These are phyloP conservation scores for Sonneratia alba DNA, from an alignment of 345 rosid genomes.

Conservation along the genomic window DNA sequence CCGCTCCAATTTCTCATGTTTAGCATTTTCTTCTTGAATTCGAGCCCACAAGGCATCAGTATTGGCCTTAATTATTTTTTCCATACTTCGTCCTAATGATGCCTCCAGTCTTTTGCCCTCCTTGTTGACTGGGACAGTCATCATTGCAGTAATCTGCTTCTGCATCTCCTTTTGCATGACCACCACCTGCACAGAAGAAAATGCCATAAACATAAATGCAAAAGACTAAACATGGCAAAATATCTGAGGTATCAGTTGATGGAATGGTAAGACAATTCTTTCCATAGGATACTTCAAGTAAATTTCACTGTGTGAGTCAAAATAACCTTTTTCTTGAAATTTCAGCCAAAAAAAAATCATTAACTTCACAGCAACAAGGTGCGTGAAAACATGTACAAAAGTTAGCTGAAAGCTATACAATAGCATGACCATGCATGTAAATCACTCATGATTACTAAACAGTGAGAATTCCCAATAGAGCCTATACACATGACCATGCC, in stretches of 20 bases:
- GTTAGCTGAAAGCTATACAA: no score
- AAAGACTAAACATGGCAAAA: slow-evolving; percentile 3
- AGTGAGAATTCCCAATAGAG: no score
- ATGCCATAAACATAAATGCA: not conserved
- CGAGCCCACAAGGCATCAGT: slow-evolving; percentile 66
- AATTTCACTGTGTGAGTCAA: not conserved
- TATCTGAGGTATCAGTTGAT: not conserved
- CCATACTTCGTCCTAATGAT: slow-evolving; percentile 47
- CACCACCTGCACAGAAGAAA: slow-evolving; percentile 27
- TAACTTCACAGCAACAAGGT: no score
- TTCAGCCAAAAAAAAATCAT: not conserved
- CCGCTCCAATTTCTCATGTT: slow-evolving; percentile 46
- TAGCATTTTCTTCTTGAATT: slow-evolving; percentile 51
- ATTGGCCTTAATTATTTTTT: slow-evolving; percentile 50
- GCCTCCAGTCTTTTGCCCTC: slow-evolving; percentile 57
- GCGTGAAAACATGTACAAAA: no score
- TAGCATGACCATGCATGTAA: no score
- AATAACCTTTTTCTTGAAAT: no score
- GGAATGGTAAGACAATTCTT: not conserved
- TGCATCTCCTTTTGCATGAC: slow-evolving; percentile 54
- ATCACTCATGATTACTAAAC: no score
- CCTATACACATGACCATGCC: no score
- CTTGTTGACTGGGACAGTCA: slow-evolving; percentile 44
- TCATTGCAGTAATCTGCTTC: slow-evolving; percentile 48
- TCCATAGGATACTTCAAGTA: not conserved